Percentiles rank a stretch among this genome's conserved stretches.
Evolutionary conservation across 2,329 filamentous ascomycete species (phyloP).

Genomic region (Ophiostoma perfectum): DNA sequence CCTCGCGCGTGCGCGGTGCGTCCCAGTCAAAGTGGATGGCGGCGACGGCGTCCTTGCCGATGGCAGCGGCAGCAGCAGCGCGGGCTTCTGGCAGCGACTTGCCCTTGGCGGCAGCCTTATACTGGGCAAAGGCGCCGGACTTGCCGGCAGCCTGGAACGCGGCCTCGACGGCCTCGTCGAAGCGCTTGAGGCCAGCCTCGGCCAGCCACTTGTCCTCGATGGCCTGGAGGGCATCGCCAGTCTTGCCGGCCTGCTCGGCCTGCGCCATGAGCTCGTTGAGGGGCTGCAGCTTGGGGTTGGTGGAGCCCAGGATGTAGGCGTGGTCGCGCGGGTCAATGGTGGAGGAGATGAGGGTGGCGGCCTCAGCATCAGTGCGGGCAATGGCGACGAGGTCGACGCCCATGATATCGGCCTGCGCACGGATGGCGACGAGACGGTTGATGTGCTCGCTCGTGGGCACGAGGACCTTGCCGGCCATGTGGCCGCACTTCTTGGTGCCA

Average conservation of each 20-base stretch:
- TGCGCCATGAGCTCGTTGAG: conserved; percentile 87
- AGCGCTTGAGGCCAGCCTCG: conserved; percentile 76
- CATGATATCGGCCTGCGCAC: conserved; percentile 98
- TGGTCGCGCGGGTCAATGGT: conserved; percentile 96
- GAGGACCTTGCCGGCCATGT: conserved; percentile 98
- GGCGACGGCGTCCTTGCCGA: conserved; percentile 62
- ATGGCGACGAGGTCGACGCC: conserved; percentile 84
- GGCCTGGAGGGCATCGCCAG: conserved; percentile 71
- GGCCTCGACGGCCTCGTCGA: conserved; percentile 82
- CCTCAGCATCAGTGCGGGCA: conserved; percentile 94
- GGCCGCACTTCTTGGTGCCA: conserved; percentile 98
- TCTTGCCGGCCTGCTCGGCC: conserved; percentile 77
- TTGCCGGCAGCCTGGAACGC: conserved; percentile 53
- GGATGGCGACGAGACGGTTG: conserved; percentile 92
- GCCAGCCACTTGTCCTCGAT: conserved; percentile 86
- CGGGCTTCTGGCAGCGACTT: conserved; percentile 82
- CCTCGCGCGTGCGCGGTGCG: conserved; percentile 83
- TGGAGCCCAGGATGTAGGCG: conserved; percentile 82
- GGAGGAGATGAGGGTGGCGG: conserved; percentile 91
- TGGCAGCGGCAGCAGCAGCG: conserved; percentile 68
- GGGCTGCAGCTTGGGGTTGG: conserved; percentile 76
- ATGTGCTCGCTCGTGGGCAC: conserved; percentile 98
- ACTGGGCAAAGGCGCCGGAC: conserved; percentile 58
- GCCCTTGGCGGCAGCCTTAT: conserved; percentile 64
- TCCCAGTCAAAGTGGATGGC: conserved; percentile 96